Percentiles rank a stretch among this genome's conserved stretches.
Evolutionary conservation across 2,329 filamentous ascomycete genomes (phyloP).

Genomic region (Daldinia eschscholtzii): DNA sequence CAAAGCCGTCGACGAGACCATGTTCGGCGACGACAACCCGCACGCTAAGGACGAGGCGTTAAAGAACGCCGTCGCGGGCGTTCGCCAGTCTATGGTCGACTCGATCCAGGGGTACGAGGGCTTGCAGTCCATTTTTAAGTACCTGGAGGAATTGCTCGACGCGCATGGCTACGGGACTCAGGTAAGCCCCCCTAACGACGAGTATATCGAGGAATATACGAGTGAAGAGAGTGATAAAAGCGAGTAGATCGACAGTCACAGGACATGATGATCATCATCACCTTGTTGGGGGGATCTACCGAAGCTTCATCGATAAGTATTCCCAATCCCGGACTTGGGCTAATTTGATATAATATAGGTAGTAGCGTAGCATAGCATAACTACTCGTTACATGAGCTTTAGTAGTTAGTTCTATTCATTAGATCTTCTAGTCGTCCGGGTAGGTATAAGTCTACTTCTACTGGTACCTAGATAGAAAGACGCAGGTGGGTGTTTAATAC

Average conservation of each 20-base stretch:
- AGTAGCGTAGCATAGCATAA: neutral
- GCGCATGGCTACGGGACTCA: neutral
- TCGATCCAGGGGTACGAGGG: neutral
- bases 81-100: neutral
- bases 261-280: neutral
- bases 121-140: neutral
- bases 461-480: no score
- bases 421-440: neutral
- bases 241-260: neutral
- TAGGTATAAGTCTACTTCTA: no score
- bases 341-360: neutral
- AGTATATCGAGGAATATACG: neutral
- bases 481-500: no score
- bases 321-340: neutral
- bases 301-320: neutral
- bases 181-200: neutral
- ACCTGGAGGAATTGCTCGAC: neutral
- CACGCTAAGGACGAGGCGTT: neutral
- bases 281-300: no score
- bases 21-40: neutral
- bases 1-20: neutral
- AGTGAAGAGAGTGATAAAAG: neutral
- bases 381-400: neutral
- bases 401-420: neutral
- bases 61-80: neutral